These are phyloP conservation scores for Nephelium lappaceum DNA, from an alignment of 345 rosid genomes.

Conservation along the genomic window DNA sequence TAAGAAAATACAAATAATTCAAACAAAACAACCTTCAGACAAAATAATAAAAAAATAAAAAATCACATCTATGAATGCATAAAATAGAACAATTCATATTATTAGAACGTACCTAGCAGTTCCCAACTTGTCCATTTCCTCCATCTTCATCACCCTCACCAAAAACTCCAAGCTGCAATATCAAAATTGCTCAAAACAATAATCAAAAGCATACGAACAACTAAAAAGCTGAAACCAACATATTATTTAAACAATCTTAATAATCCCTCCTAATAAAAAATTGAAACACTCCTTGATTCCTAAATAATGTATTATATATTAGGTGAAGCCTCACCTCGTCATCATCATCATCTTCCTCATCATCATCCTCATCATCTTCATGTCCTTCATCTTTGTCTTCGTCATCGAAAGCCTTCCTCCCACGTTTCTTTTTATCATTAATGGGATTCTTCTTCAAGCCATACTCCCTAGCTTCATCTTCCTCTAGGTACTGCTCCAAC, in stretches of 20 bases:
- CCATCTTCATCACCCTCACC: conserved; percentile 39
- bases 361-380: conserved; percentile 34
- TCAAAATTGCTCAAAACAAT: not conserved
- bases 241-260: not conserved
- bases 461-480: conserved; percentile 80
- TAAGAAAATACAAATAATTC: not conserved
- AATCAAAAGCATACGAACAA: not conserved
- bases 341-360: conserved; percentile 35
- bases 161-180: conserved; percentile 55
- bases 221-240: not conserved
- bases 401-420: conserved; percentile 27
- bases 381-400: conserved; percentile 45
- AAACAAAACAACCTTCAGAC: not conserved
- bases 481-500: conserved; percentile 68
- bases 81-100: not conserved
- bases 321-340: conserved; percentile 20
- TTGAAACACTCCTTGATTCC: too few relatives aligned
- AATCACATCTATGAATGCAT: not conserved
- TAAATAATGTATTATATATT: too few relatives aligned
- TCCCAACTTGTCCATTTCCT: conserved; percentile 40
- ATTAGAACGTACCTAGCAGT: conserved; percentile 47
- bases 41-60: not conserved
- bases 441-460: conserved; percentile 43
- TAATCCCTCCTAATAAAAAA: too few relatives aligned
- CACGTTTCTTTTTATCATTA: conserved; percentile 28